These are phyloP conservation scores for Rosa persica DNA, from an alignment of 306 rosid species.

Conservation along the genomic window DNA sequence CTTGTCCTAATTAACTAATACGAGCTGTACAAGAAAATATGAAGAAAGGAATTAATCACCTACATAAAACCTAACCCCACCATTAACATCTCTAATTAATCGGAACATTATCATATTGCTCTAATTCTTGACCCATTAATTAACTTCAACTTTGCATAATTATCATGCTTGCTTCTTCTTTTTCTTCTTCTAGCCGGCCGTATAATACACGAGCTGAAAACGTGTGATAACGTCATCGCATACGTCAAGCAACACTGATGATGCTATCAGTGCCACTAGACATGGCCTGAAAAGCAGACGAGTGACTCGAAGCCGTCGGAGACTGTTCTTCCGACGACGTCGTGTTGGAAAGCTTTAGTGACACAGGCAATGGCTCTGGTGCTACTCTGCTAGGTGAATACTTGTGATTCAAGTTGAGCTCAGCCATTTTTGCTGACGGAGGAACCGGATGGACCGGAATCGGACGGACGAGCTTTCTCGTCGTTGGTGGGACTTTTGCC, in stretches of 20 bases:
- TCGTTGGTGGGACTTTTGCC: not conserved
- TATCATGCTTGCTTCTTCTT: not conserved
- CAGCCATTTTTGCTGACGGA: slow-evolving; percentile 70
- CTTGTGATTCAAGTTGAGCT: slow-evolving; percentile 52
- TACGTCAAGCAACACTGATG: slow-evolving; percentile 67
- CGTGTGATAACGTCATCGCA: not conserved
- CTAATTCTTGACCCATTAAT: slow-evolving; percentile 8
- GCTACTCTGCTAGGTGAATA: slow-evolving; percentile 7
- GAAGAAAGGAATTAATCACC: slow-evolving; percentile 39
- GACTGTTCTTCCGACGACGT: slow-evolving; percentile 42
- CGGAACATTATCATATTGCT: slow-evolving; percentile 1
- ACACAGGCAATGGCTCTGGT: slow-evolving; percentile 42
- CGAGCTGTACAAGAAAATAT: slow-evolving; percentile 32
- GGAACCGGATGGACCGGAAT: slow-evolving; percentile 61
- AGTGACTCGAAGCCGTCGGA: slow-evolving; percentile 28
- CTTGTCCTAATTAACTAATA: slow-evolving; percentile 6
- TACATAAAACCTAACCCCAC: slow-evolving; percentile 22
- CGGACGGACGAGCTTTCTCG: slow-evolving; percentile 54
- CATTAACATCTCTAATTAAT: slow-evolving; percentile 12
- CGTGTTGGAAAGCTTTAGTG: slow-evolving; percentile 44
- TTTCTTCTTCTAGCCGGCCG: not conserved
- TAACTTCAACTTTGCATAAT: not conserved
- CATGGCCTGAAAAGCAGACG: slow-evolving; percentile 56
- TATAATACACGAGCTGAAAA: slow-evolving; percentile 5
- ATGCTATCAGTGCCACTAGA: slow-evolving; percentile 62